Conservation (phyloP, 2,329 filamentous ascomycete genomes). For the Ophiostoma novo-ulmi region DNA sequence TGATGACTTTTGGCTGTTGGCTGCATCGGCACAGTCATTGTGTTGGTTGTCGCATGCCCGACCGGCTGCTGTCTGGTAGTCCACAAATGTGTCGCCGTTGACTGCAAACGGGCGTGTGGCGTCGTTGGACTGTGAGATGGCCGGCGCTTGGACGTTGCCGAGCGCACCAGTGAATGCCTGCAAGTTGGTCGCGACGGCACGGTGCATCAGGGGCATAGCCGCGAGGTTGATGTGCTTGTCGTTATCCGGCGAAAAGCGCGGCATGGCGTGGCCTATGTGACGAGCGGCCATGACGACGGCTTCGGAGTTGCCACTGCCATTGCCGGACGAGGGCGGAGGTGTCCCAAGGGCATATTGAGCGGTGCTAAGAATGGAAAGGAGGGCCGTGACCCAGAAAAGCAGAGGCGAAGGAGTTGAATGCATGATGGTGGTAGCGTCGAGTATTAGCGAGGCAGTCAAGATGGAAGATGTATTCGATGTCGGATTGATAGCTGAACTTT, state of each 20-base stretch:
- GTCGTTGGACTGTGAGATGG: constrained; percentile 41
- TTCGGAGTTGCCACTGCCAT: neutral
- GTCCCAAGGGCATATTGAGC: constrained; percentile 16
- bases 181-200: constrained; percentile 33
- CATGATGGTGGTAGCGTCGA: neutral
- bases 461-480: neutral
- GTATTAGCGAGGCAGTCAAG: neutral
- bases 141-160: constrained; percentile 37
- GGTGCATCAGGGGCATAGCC: constrained; percentile 20
- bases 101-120: constrained; percentile 41
- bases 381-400: constrained; percentile 18
- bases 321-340: constrained; percentile 7
- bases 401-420: constrained; percentile 1
- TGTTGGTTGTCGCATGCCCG: constrained; percentile 47
- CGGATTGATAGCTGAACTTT: neutral
- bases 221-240: constrained; percentile 13
- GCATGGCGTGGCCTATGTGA: neutral
- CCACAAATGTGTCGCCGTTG: constrained; percentile 43
- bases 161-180: constrained; percentile 41
- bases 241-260: constrained; percentile 16
- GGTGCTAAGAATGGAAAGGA: constrained; percentile 11
- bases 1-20: constrained; percentile 36
- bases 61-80: constrained; percentile 41
- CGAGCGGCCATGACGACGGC: neutral
- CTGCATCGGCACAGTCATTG: constrained; percentile 42